Conservation (phyloP, 371 early-diverging fungal species). For the Rhizoclosmatium hyalinum region DNA sequence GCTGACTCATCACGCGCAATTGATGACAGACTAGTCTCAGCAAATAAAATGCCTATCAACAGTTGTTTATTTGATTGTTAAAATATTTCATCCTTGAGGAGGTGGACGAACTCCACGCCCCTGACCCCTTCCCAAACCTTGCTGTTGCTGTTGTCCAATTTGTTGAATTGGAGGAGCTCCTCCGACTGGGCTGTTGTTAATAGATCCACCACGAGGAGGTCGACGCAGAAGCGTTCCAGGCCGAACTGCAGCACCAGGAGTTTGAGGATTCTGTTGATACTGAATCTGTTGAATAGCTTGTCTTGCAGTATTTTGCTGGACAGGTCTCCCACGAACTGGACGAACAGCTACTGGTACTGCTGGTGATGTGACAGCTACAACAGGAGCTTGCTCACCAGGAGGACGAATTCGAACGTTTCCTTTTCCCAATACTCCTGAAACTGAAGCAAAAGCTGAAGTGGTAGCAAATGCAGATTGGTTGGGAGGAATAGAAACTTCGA, state of each 20-base stretch:
- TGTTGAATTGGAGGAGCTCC: background rate
- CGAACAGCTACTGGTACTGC: background rate
- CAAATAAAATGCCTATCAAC: too few species aligned
- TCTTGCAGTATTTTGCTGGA: background rate
- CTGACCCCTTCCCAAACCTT: background rate
- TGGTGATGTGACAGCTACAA: background rate
- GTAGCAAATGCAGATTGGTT: background rate
- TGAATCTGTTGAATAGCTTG: conserved; percentile 4
- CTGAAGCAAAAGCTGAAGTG: background rate
- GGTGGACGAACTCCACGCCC: background rate
- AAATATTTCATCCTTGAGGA: background rate
- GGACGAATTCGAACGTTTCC: background rate
- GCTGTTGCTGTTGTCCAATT: background rate
- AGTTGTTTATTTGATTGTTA: too few species aligned
- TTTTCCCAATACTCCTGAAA: background rate
- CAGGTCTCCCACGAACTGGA: background rate
- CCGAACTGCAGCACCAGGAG: background rate
- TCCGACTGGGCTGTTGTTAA: background rate
- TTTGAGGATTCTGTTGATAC: background rate
- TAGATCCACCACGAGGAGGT: conserved; percentile 1
- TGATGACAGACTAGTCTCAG: too few species aligned
- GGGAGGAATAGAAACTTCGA: too few species aligned
- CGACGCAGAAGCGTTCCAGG: background rate
- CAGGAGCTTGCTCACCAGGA: background rate
- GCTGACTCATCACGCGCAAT: too few species aligned